These are phyloP conservation scores for Radiomyces spectabilis DNA, from an alignment of 192 early-diverging fungal genomes.

Conservation along the genomic window DNA sequence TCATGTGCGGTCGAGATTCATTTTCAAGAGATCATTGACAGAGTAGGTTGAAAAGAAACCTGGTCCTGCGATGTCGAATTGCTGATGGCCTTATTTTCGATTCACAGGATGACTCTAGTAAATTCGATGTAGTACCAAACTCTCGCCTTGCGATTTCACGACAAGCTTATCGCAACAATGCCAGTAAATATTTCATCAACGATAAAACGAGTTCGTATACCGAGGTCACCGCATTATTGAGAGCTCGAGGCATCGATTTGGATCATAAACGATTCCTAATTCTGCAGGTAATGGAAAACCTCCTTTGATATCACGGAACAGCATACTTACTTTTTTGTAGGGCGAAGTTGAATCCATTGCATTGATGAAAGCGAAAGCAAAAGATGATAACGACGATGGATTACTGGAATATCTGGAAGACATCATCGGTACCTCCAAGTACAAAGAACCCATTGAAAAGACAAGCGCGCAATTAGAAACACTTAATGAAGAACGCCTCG, in stretches of 20 bases:
- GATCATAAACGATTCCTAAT: constrained; percentile 98
- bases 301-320: too few relatives aligned
- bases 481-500: constrained; percentile 68
- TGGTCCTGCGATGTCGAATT: too few relatives aligned
- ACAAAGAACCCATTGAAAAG: constrained; percentile 81
- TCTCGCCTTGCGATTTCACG: constrained; percentile 78
- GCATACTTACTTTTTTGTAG: too few relatives aligned
- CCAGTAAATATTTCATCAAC: constrained; percentile 75
- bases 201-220: constrained; percentile 58
- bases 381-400: constrained; percentile 88
- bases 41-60: too few relatives aligned
- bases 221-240: constrained; percentile 79
- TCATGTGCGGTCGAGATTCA: constrained; percentile 88
- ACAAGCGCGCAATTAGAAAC: constrained; percentile 60
- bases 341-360: constrained; percentile 99
- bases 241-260: constrained; percentile 83
- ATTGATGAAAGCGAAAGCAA: constrained; percentile 94
- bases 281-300: too few relatives aligned
- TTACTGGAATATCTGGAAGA: constrained; percentile 97
- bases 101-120: constrained; percentile 50
- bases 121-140: constrained; percentile 49
- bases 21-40: constrained; percentile 87
- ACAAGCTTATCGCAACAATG: constrained; percentile 56
- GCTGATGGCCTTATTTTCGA: too few relatives aligned
- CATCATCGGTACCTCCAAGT: constrained; percentile 90